These are phyloP conservation scores for Fusarium continuum DNA, from an alignment of 2,329 filamentous ascomycete genomes.

Conservation along the genomic window DNA sequence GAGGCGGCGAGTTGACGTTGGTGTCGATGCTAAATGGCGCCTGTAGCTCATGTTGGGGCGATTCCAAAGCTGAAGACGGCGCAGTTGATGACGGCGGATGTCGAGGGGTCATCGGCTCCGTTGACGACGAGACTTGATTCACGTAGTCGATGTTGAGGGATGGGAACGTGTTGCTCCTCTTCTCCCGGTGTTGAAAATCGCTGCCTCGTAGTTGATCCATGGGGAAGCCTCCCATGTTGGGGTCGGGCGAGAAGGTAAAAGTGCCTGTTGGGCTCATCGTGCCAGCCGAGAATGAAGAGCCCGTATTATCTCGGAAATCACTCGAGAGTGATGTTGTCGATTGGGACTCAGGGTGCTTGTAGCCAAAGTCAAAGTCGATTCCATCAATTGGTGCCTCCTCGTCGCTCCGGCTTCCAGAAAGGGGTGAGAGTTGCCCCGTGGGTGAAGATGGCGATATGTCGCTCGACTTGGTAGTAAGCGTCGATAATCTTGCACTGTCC, in stretches of 20 bases:
- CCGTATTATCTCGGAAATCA: constrained; percentile 47
- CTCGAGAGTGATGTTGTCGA: constrained; percentile 48
- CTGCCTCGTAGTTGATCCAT: constrained; percentile 53
- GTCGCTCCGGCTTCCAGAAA: constrained; percentile 75
- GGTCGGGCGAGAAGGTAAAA: constrained; percentile 79
- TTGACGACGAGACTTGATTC: constrained; percentile 51
- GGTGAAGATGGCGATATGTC: constrained; percentile 78
- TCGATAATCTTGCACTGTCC: constrained; percentile 68
- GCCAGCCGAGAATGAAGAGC: constrained; percentile 74
- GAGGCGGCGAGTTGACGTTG: constrained; percentile 52
- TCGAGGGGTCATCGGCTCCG: constrained; percentile 61
- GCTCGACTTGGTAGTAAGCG: constrained; percentile 46
- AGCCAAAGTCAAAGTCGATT: constrained; percentile 47
- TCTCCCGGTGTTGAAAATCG: constrained; percentile 73
- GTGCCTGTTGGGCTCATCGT: constrained; percentile 79
- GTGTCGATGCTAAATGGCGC: constrained; percentile 57
- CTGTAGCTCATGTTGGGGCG: constrained; percentile 58
- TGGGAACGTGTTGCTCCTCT: constrained; percentile 85
- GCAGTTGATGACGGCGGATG: constrained; percentile 58
- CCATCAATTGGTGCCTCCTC: constrained; percentile 67
- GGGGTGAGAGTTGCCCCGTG: constrained; percentile 69
- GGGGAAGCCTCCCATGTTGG: constrained; percentile 71
- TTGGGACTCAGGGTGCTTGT: constrained; percentile 48
- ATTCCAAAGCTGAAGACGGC: constrained; percentile 63
- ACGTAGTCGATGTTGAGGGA: constrained; percentile 71